phyloP scores from a whole-genome alignment of 140 eudicot species.

The Oenanthe javanica region DNA sequence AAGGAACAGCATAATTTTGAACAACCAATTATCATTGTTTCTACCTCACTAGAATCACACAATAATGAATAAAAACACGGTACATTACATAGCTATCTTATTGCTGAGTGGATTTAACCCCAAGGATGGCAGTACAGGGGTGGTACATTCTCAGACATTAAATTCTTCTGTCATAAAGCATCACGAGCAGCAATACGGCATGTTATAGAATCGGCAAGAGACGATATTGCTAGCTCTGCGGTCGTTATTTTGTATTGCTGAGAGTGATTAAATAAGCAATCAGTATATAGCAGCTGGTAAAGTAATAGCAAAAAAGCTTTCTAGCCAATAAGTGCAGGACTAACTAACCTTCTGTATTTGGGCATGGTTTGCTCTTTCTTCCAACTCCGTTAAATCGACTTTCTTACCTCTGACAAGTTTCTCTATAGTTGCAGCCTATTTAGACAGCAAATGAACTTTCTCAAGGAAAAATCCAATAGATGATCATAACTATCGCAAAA shows the following conservation, averaged over 20 bases:
- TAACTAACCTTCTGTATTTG: constrained; percentile 66
- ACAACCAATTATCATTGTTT: neutral
- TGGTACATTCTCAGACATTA: neutral
- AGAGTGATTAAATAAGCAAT: neutral
- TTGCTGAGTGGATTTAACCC: neutral
- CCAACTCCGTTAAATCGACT: constrained; percentile 68
- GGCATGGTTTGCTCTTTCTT: constrained; percentile 57
- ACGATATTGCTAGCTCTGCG: constrained; percentile 58
- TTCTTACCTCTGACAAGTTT: constrained; percentile 64
- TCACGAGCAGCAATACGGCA: constrained; percentile 94
- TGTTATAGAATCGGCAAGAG: constrained; percentile 75
- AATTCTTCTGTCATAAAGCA: constrained; percentile 39
- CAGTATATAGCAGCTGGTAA: neutral
- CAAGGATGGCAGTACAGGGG: neutral
- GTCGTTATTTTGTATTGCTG: constrained; percentile 83
- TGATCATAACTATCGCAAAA: neutral
- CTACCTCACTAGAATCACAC: neutral
- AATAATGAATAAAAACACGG: neutral
- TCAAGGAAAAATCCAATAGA: neutral
- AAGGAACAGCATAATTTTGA: neutral
- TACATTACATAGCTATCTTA: neutral
- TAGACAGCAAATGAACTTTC: constrained; percentile 12
- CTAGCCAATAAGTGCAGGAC: neutral
- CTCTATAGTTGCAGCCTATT: constrained; percentile 46
- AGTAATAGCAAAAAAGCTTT: neutral